These are phyloP conservation scores for Breviolum minutum DNA, from an alignment of 73 alveolate species.

Conservation along the genomic window DNA sequence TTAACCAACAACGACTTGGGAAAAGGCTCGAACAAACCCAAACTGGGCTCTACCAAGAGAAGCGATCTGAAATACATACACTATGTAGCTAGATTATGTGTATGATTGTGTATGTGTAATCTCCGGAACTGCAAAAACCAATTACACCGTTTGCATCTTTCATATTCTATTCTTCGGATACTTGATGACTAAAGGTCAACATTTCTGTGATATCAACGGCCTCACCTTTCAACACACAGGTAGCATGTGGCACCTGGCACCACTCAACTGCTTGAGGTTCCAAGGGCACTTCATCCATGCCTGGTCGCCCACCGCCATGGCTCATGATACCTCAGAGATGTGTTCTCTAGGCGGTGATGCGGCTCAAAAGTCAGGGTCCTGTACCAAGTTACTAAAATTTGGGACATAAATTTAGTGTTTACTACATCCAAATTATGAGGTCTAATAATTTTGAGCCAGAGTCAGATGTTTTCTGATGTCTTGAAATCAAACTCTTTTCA, in stretches of 20 bases:
- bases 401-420: too few species aligned
- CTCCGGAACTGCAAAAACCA: too few species aligned
- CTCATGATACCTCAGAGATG: constrained; percentile 66
- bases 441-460: too few species aligned
- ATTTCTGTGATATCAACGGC: not conserved
- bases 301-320: constrained; percentile 86
- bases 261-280: constrained; percentile 13
- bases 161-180: too few species aligned
- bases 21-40: too few species aligned
- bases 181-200: too few species aligned
- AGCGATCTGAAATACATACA: too few species aligned
- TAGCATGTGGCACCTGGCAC: not conserved
- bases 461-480: not conserved
- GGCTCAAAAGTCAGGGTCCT: not conserved
- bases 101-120: too few species aligned
- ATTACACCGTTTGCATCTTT: too few species aligned
- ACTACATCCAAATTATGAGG: not conserved
- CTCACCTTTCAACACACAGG: not conserved
- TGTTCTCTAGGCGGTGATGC: not conserved
- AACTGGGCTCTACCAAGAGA: too few species aligned
- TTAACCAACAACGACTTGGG: too few species aligned
- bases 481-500: not conserved
- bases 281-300: constrained; percentile 47
- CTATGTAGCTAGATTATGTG: too few species aligned
- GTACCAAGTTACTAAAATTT: not conserved